These are phyloP conservation scores for Tranzscheliella williamsii DNA, from an alignment of 1,284 basidiomycete genomes.

Conservation along the genomic window DNA sequence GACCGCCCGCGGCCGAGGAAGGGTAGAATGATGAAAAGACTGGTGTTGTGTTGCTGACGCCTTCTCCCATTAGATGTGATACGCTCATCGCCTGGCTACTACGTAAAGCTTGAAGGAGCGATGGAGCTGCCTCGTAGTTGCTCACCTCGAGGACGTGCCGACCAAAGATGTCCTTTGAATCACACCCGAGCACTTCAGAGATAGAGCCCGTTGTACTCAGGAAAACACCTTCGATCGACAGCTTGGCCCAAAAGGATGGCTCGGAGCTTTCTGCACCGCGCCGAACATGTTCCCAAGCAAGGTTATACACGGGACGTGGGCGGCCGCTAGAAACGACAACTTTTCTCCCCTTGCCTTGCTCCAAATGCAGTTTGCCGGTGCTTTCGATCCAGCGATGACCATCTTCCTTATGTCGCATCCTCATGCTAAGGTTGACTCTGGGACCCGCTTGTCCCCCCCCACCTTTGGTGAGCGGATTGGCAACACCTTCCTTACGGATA, in stretches of 20 bases:
- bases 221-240: constrained; percentile 49
- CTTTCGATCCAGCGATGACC: constrained; percentile 54
- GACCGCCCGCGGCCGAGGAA: constrained; percentile 37
- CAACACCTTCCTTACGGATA: constrained; percentile 36
- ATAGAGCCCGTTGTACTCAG: constrained; percentile 40
- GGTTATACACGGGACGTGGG: constrained; percentile 47
- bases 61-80: constrained; percentile 44
- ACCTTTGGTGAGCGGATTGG: constrained; percentile 53
- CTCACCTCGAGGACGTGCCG: constrained; percentile 42
- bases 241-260: constrained; percentile 53
- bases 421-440: constrained; percentile 50
- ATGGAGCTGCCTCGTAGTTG: constrained; percentile 42
- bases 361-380: constrained; percentile 54
- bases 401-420: constrained; percentile 52
- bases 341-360: constrained; percentile 58
- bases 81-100: constrained; percentile 40
- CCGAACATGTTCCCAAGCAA: constrained; percentile 48
- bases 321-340: constrained; percentile 55
- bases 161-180: constrained; percentile 38
- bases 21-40: constrained; percentile 53
- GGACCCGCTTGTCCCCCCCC: constrained; percentile 56
- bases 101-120: constrained; percentile 43
- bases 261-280: constrained; percentile 24
- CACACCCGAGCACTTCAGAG: constrained; percentile 37
- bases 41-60: constrained; percentile 17